phyloP scores from a whole-genome alignment of 495 filamentous ascomycete species.

The Talaromyces borbonicus region DNA sequence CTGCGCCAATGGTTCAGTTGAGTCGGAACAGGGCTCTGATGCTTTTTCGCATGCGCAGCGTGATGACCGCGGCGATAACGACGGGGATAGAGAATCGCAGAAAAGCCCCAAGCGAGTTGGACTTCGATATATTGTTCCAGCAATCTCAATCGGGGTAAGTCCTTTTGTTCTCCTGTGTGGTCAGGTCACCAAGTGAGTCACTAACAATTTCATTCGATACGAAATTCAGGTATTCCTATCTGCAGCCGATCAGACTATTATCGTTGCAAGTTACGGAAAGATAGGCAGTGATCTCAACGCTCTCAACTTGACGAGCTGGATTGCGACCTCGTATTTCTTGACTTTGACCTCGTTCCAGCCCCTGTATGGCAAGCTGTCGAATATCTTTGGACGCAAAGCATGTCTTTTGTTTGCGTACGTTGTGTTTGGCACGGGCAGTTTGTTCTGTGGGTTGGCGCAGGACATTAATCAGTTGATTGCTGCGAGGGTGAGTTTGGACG shows the following conservation, averaged over 20 bases:
- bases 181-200: too few relatives aligned
- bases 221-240: slow-evolving; percentile 50
- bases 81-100: slow-evolving; percentile 21
- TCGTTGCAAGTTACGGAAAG: slow-evolving; percentile 66
- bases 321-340: slow-evolving; percentile 72
- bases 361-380: slow-evolving; percentile 65
- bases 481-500: slow-evolving; percentile 48
- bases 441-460: slow-evolving; percentile 61
- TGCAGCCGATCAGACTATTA: slow-evolving; percentile 74
- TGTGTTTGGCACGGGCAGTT: slow-evolving; percentile 63
- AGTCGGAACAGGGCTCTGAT: not conserved
- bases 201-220: not conserved
- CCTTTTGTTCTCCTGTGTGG: not conserved
- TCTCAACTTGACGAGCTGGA: slow-evolving; percentile 74
- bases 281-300: slow-evolving; percentile 76
- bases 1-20: slow-evolving; percentile 7
- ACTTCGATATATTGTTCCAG: slow-evolving; percentile 39
- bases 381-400: slow-evolving; percentile 76
- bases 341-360: slow-evolving; percentile 74
- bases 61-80: too few relatives aligned
- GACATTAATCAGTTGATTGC: slow-evolving; percentile 63
- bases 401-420: slow-evolving; percentile 64
- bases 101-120: slow-evolving; percentile 16
- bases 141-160: slow-evolving; percentile 44
- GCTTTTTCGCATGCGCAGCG: not conserved